Percentiles rank a stretch among this genome's conserved stretches.
These are phyloP conservation scores for Vitis riparia DNA, from an alignment of 164 flowering plant genomes.

Conservation along the genomic window DNA sequence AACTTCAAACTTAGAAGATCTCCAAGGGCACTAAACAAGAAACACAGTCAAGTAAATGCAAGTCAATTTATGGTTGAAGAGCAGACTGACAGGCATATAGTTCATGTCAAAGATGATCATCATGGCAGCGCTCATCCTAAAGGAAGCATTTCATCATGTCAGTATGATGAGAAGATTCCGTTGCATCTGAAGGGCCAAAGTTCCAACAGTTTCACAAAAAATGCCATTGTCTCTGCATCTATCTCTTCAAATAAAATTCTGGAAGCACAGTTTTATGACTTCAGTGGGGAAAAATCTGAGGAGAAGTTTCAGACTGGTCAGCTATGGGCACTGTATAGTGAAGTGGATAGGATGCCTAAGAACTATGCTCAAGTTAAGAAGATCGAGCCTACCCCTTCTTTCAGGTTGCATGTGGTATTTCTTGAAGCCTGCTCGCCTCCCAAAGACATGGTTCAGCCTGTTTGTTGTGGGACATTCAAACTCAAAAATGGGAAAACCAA, in stretches of 20 bases:
- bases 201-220: slow-evolving; percentile 3
- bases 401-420: slow-evolving; percentile 19
- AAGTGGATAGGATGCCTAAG: slow-evolving; percentile 17
- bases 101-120: background rate
- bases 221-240: background rate
- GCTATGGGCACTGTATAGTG: slow-evolving; percentile 35
- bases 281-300: slow-evolving; percentile 15
- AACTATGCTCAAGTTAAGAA: slow-evolving; percentile 26
- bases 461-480: slow-evolving; percentile 29
- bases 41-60: background rate
- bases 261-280: slow-evolving; percentile 8
- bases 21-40: slow-evolving; percentile 27
- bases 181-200: background rate
- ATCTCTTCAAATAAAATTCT: background rate
- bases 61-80: background rate
- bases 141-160: background rate
- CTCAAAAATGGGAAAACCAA: slow-evolving; percentile 1
- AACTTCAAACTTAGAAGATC: slow-evolving; percentile 24
- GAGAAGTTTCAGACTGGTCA: slow-evolving; percentile 28
- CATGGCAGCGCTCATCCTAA: background rate
- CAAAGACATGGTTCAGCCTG: background rate
- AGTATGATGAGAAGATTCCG: slow-evolving; percentile 1
- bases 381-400: slow-evolving; percentile 15
- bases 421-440: slow-evolving; percentile 18
- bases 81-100: background rate